These are phyloP conservation scores for Erythrobasidium hasegawianum DNA, from an alignment of 1,284 basidiomycete species.

Conservation along the genomic window DNA sequence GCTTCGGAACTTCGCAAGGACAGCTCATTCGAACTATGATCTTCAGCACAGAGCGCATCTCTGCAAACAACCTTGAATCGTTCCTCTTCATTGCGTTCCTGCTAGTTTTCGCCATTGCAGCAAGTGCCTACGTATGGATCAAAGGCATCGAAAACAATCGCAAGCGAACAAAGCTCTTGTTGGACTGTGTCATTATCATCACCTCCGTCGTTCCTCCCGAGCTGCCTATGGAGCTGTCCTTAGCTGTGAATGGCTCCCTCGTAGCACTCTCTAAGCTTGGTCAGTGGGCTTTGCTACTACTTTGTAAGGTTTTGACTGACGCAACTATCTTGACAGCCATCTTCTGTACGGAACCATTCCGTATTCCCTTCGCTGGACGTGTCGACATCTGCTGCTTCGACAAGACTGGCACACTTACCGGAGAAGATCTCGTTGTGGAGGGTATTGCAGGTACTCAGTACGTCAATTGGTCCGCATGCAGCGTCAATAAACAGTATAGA, in stretches of 20 bases:
- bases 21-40: constrained; percentile 96
- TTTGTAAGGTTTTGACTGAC: no score
- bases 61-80: constrained; percentile 86
- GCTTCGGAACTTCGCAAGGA: constrained; percentile 92
- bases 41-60: constrained; percentile 91
- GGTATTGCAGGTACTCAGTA: constrained; percentile 83
- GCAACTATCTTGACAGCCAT: constrained; percentile 70
- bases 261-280: constrained; percentile 89
- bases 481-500: no score
- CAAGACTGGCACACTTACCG: constrained; percentile 95
- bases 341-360: constrained; percentile 95
- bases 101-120: constrained; percentile 90
- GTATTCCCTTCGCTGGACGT: constrained; percentile 85
- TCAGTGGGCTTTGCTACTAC: no score
- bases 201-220: constrained; percentile 95
- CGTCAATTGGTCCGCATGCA: no score
- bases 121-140: constrained; percentile 92
- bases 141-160: constrained; percentile 85
- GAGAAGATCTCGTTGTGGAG: constrained; percentile 86
- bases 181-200: constrained; percentile 90
- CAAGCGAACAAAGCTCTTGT: constrained; percentile 84
- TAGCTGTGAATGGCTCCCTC: constrained; percentile 89
- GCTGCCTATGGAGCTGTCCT: constrained; percentile 88
- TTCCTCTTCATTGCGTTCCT: constrained; percentile 96
- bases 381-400: constrained; percentile 97